Conservation (phyloP, 1,284 basidiomycete species). For the Fomitopsis pinicola region DNA sequence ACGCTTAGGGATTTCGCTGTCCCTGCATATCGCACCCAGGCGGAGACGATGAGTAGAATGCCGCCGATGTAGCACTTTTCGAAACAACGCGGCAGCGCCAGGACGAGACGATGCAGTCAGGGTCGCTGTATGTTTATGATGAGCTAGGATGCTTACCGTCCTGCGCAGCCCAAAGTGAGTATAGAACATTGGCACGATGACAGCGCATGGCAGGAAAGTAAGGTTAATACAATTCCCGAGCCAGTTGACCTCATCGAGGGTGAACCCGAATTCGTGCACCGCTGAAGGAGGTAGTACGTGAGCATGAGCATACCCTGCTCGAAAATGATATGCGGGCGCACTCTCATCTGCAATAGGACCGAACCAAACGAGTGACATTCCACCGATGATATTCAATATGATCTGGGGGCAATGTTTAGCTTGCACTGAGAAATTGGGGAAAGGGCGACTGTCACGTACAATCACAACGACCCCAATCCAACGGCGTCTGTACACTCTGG, state of each 20-base stretch:
- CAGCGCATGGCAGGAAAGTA: conserved; percentile 56
- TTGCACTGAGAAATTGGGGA: too few species aligned
- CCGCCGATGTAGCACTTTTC: conserved; percentile 13
- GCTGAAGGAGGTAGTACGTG: conserved; percentile 32
- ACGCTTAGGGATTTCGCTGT: conserved; percentile 44
- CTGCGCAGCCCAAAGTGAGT: conserved; percentile 53
- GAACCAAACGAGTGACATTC: conserved; percentile 66
- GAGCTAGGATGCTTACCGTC: conserved; percentile 39
- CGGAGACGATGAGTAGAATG: conserved; percentile 28
- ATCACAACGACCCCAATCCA: conserved; percentile 62
- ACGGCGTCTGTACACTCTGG: conserved; percentile 57
- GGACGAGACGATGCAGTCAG: too few species aligned
- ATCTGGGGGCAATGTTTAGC: neutral
- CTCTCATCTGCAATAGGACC: conserved; percentile 67
- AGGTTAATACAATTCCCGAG: conserved; percentile 62
- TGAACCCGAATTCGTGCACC: conserved; percentile 54
- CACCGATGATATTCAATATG: conserved; percentile 43
- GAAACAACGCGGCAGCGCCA: too few species aligned
- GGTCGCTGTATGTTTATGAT: too few species aligned
- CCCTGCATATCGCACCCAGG: conserved; percentile 76
- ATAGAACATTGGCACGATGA: conserved; percentile 52
- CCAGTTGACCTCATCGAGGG: conserved; percentile 71
- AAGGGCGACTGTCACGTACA: conserved; percentile 30
- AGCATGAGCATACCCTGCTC: neutral
- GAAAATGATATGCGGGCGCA: conserved; percentile 22